Conservation (phyloP, 2,329 filamentous ascomycete genomes). For the Colletotrichum sidae region DNA sequence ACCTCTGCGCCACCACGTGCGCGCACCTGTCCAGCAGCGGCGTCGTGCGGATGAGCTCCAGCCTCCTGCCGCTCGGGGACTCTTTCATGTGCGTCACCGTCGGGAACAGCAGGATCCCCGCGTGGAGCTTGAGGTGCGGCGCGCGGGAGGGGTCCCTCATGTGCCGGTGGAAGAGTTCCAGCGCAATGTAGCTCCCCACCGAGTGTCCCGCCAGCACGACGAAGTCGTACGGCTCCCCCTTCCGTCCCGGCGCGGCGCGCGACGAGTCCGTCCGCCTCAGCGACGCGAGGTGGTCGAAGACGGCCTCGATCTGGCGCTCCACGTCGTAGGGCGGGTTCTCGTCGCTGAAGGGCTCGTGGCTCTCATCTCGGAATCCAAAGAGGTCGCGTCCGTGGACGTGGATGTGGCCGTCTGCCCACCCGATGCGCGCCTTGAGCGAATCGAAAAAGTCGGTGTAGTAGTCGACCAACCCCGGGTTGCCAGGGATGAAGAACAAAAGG, state of each 20-base stretch:
- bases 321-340: slow-evolving; percentile 61
- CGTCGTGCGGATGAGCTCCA: slow-evolving; percentile 56
- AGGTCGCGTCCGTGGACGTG: slow-evolving; percentile 70
- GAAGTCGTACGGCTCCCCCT: slow-evolving; percentile 60
- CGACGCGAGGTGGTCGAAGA: slow-evolving; percentile 52
- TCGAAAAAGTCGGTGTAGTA: slow-evolving; percentile 79
- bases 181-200: slow-evolving; percentile 77
- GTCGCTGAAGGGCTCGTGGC: slow-evolving; percentile 59
- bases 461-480: slow-evolving; percentile 80
- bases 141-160: slow-evolving; percentile 49
- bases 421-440: slow-evolving; percentile 46
- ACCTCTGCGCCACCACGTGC: slow-evolving; percentile 52
- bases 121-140: slow-evolving; percentile 55
- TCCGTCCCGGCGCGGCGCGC: slow-evolving; percentile 40
- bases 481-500: slow-evolving; percentile 79
- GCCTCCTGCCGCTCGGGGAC: slow-evolving; percentile 68
- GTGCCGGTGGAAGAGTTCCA: slow-evolving; percentile 74
- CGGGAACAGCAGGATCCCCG: slow-evolving; percentile 77
- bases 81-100: slow-evolving; percentile 78
- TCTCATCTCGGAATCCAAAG: slow-evolving; percentile 67
- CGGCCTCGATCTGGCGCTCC: slow-evolving; percentile 63
- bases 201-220: slow-evolving; percentile 80
- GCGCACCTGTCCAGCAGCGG: slow-evolving; percentile 55
- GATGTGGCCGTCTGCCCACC: slow-evolving; percentile 50
- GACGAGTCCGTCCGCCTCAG: slow-evolving; percentile 44